Evolutionary conservation across 306 rosid genomes (phyloP), one percentile per base, ranked within the genome.

Genomic region (Sicyos edulis): DNA sequence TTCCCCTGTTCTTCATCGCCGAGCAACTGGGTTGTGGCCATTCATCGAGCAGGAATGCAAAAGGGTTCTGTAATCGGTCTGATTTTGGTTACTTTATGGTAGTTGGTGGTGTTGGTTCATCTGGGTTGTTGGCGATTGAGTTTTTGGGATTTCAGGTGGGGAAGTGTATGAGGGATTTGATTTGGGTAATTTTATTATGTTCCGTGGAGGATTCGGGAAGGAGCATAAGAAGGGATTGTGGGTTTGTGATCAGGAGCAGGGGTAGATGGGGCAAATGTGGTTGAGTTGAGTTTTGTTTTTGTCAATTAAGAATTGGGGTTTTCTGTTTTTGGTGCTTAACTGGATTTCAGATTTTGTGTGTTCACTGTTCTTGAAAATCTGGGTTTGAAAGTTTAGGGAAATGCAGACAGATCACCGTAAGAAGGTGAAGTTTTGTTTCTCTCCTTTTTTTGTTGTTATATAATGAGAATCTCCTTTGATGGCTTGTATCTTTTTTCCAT

Each of bases 231-330:
- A 79, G 91, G 93, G 85, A 90, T 80, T 85, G 83, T 75, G 89
- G 87, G 61, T 83, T 85, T 84, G 88, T 92, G 78, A 92, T 92
- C 74, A 87, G 90, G 83, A 87, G 96, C 87, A 85, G 96, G 85
- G 90, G 96, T 78, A 87, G 93, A 79, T 90, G 96, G 93, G 96
- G 91, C 44, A 88, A 92, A 90, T 92, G 98, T 82, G 98, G 37
- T 32, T 32, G 37, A 32, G 69, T 64, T 92, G 78, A 90, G 69
- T 59, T 40, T 58, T 72, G 62, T 15, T 61, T 47, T 26, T 24
- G 52, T 50, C 37, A 55, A 80, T 72, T 80, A 49, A 69, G 64
- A 70, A 45, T 75, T 55, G 73, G 26, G 34, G 72, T 79, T 69
- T 10, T 76, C 59, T 79, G 12, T 57, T 64, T 51, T 70, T 82